Evolutionary conservation across 345 rosid species (phyloP).

Genomic region (Mallotus nudiflorus): DNA sequence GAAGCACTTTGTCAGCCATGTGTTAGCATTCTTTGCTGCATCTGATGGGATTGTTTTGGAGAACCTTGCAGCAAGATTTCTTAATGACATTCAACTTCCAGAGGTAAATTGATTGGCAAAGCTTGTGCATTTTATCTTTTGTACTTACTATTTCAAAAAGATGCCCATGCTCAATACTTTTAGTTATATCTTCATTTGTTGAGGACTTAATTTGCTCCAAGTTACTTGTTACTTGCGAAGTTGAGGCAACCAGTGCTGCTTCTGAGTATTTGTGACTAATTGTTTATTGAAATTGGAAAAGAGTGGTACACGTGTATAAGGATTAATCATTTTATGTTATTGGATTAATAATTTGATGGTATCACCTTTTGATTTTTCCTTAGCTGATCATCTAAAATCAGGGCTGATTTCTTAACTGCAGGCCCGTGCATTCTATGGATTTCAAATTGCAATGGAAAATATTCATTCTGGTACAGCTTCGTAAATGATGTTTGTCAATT

Average conservation of each 20-base stretch:
- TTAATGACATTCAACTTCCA: constrained; percentile 82
- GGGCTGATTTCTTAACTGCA: constrained; percentile 28
- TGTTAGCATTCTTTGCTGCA: constrained; percentile 87
- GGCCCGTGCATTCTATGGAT: constrained; percentile 94
- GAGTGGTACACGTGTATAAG: not conserved
- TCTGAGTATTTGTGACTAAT: not conserved
- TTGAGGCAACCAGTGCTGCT: not conserved
- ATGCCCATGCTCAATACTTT: not conserved
- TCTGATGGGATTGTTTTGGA: constrained; percentile 95
- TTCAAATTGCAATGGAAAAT: constrained; percentile 96
- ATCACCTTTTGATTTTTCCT: not conserved
- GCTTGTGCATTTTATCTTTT: not conserved
- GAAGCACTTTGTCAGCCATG: constrained; percentile 78
- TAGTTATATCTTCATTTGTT: not conserved
- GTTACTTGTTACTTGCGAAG: not conserved
- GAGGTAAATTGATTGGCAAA: constrained; percentile 48
- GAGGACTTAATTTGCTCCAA: not conserved
- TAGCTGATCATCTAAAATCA: constrained; percentile 23
- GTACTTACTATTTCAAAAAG: not conserved
- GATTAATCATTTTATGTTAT: constrained; percentile 8
- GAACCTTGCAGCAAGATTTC: constrained; percentile 83
- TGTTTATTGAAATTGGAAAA: not conserved
- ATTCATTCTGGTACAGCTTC: constrained; percentile 79
- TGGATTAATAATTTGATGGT: constrained; percentile 5
- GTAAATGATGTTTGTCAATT: constrained; percentile 1